Evolutionary conservation across 345 rosid genomes (phyloP), one percentile per base, ranked within the genome.

Genomic region (Gynandropsis gynandra): DNA sequence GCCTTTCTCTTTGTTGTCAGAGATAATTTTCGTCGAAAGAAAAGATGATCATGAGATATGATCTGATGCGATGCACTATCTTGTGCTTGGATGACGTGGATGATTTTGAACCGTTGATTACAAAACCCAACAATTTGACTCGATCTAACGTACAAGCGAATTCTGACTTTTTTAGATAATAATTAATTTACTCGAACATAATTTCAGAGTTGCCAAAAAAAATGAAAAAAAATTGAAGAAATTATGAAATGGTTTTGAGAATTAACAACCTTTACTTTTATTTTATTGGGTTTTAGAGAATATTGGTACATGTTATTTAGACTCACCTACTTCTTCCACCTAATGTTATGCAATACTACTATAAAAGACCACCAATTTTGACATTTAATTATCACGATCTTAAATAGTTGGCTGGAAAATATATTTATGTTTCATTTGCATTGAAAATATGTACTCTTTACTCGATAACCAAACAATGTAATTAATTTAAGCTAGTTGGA

Each of bases 141-240:
- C 42, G 13, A 56, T 56, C 56, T 47, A 63, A 62, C 54, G 46
- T 46, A 0, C 34, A 27, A 61, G 34, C 8, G 21, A 61, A 9
- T 52, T 24, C 43, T 7, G 10, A 33, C 9, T 1, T 13, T 21
- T 31, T 24, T 32, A 3, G 18, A 19, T 18, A 13, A 5, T 32
- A 52, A 12, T 24, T 7, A 36, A 15, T 53, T 37, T 62, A 42
- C 24, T 39, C 48, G 15, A 4, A 42, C 40, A 17, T 50, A 56
- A 52, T 34, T 19, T 42, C 13, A 27, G 10, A n/a, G 16, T 10
- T 11, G 15, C 12, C 33, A 45, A 9, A 37, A 24, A 12, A 38
- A 47, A n/a, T 48, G 32, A 37, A 58, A 27, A 10, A 49, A 9
- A 40, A 21, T 29, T 63, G 44, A 49, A 63, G 56, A 47, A 9